A percentile compares a stretch with the other conserved stretches of the same genome.
phyloP scores from a whole-genome alignment of 1,284 basidiomycete species.

The Boletus calvinii region DNA sequence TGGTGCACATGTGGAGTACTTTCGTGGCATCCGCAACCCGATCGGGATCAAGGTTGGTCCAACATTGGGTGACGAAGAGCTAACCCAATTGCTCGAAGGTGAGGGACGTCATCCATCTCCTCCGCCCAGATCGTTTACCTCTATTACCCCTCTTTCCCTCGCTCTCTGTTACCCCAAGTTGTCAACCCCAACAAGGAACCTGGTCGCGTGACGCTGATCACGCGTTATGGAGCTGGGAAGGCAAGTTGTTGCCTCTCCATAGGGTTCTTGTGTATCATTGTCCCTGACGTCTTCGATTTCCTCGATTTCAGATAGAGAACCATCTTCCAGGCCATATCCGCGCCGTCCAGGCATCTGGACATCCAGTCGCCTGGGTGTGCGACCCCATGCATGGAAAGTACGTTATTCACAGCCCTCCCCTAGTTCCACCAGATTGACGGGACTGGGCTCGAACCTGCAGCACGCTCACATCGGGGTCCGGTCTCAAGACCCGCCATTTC shows the following conservation, averaged over 20 bases:
- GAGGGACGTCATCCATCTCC: slow-evolving; percentile 30
- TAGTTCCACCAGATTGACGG: background rate
- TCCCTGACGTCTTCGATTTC: background rate
- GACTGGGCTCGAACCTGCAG: slow-evolving; percentile 38
- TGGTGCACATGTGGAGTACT: slow-evolving; percentile 95
- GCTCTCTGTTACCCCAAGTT: slow-evolving; percentile 44
- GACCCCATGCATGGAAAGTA: slow-evolving; percentile 98
- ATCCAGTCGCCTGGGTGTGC: slow-evolving; percentile 91
- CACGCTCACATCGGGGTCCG: slow-evolving; percentile 74
- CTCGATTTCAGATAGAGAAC: slow-evolving; percentile 58
- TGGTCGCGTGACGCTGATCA: slow-evolving; percentile 89
- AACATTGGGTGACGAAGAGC: slow-evolving; percentile 76
- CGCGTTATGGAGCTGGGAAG: slow-evolving; percentile 89
- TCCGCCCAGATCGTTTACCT: background rate
- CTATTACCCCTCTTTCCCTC: background rate
- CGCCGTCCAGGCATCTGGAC: slow-evolving; percentile 78
- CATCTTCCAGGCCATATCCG: slow-evolving; percentile 81
- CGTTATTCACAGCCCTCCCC: slow-evolving; percentile 30
- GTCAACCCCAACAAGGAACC: slow-evolving; percentile 83
- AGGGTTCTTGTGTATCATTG: background rate
- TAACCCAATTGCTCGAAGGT: slow-evolving; percentile 82
- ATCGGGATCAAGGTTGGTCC: slow-evolving; percentile 98
- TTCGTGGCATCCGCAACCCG: slow-evolving; percentile 92
- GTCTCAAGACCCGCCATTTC: slow-evolving; percentile 89
- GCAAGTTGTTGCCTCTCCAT: slow-evolving; percentile 38